Evolutionary conservation across 164 flowering plant genomes (phyloP), one percentile per base, ranked within the genome.

Genomic region (Nelumbo lutea): DNA sequence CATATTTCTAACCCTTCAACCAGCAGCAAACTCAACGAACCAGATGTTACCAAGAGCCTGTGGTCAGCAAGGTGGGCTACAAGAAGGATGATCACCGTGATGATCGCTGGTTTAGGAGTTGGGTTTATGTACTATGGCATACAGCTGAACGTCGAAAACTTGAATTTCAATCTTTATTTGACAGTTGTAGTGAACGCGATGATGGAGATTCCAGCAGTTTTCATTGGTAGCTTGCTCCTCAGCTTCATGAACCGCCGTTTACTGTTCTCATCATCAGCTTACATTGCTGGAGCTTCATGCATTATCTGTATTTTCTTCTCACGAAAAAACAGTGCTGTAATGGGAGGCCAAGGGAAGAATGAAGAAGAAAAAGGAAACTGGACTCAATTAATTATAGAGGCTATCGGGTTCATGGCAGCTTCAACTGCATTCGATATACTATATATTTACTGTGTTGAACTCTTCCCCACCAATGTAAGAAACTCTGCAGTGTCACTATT

Each of bases 91-190:
- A 11, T 80, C 15, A 61, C 60, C 6, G 64, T 84, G 0, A 89
- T 89, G 90, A 1, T 77, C 0, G 82, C 84, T 0, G 88, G 88
- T 47, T 82, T 87, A 58, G 90, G 84, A 44, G 74, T 83, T 9
- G 91, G 91, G 58, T 80, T 84, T 59, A 86, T 87, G 38, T 88
- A 87, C 65, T 89, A 85, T 41, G 94, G 89, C 0, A 61, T 87
- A 1, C 88, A 84, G 56, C 76, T 87, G 1, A 86, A 87, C 11
- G 85, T 85, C 0, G 91, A 82, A 61, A 86, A 89, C 76, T 67
- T 84, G 9, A 75, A 77, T 53, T 87, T 84, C 68, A 77, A 80
- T 64, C 81, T 86, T 53, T 89, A 87, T 79, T 80, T 75, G 75
- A 76, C 85, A 0, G 87, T 84, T 7, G 84, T 80, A 1, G 66